Base-by-base conservation (phyloP, 2,329 filamentous ascomycete genomes). In the Colletotrichum siamense region DNA sequence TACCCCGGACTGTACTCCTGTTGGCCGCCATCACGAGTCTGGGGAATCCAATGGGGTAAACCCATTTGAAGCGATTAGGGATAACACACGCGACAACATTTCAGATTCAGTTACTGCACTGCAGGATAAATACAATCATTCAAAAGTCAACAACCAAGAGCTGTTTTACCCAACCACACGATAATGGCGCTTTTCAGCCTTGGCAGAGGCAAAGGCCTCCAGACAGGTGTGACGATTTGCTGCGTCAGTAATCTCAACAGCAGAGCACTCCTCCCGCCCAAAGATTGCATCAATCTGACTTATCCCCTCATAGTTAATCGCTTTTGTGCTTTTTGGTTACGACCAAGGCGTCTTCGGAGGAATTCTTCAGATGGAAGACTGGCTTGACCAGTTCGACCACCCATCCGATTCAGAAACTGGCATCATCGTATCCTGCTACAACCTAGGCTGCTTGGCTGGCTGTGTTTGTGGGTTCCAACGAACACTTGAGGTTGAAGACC, bases 341-440 rank as follows among this genome's bases (percentile, higher is more conserved):
- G 88, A 89, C 34, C 88, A 89, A 78, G 87, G 87, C 28, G 86
- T 88, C 0, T 88, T 89, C 76, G 85, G 86, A 4, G 87, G 87
- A 13, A 87, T 90, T 18, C 82, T 89, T 12, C 84, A 86, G 12
- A 88, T 86, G 44, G 79, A 85, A 16, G 83, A 89, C 66, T 89
- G 86, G 78, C 75, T 83, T 8, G 55, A 79, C 2, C 81, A 81
- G 12, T 82, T 83, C 7, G n/a, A 77, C 3, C 75, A 80, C 7
- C 82, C 82, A 1, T 79, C 78, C 0, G 81, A 83, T 22, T 79
- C 79, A 2, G 69, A 80, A n/a, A 82, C 80, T 6, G 81, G 81
- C 0, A 80, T 83, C 59, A 83, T 83, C 2, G 78, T 80, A 1
- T 82, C 83, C 0, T 84, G 83, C 61, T 86, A 86, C 52, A 85